A percentile compares a stretch with the other conserved stretches of the same genome.
phyloP scores from a whole-genome alignment of 257 asterid genomes.

The Jasminum sambac region DNA sequence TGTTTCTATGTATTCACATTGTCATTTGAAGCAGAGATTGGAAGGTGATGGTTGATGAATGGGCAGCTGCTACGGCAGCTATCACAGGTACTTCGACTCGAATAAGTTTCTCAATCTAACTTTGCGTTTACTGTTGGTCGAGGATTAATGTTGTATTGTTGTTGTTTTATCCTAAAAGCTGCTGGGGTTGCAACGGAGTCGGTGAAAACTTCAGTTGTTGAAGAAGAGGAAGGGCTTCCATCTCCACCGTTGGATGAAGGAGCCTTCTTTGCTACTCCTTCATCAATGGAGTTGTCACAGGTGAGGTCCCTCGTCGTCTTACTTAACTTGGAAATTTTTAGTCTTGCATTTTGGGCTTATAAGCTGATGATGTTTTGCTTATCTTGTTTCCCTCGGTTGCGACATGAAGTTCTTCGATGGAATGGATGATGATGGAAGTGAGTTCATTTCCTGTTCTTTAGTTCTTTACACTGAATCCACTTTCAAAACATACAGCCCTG shows the following conservation, averaged over 20 bases:
- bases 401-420: slow-evolving; percentile 46
- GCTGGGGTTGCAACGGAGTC: slow-evolving; percentile 57
- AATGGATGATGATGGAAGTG: slow-evolving; percentile 61
- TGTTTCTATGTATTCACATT: neutral
- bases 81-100: slow-evolving; percentile 46
- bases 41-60: slow-evolving; percentile 61
- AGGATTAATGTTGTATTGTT: slow-evolving; percentile 2
- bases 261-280: slow-evolving; percentile 52
- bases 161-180: neutral
- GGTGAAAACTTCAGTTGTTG: slow-evolving; percentile 48
- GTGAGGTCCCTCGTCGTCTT: slow-evolving; percentile 29
- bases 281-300: slow-evolving; percentile 64
- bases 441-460: slow-evolving; percentile 33
- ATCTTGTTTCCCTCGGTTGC: slow-evolving; percentile 24
- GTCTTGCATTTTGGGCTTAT: neutral
- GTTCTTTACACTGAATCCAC: too few species aligned
- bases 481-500: too few species aligned
- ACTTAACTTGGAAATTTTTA: neutral
- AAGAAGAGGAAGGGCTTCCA: slow-evolving; percentile 72
- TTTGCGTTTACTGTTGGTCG: neutral
- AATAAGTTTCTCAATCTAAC: neutral
- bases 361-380: slow-evolving; percentile 25
- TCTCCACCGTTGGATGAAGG: slow-evolving; percentile 87
- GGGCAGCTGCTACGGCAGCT: slow-evolving; percentile 52
- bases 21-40: slow-evolving; percentile 50